Evolutionary conservation across 192 early-diverging fungal species (phyloP).

Genomic region (Piromyces finnis): DNA sequence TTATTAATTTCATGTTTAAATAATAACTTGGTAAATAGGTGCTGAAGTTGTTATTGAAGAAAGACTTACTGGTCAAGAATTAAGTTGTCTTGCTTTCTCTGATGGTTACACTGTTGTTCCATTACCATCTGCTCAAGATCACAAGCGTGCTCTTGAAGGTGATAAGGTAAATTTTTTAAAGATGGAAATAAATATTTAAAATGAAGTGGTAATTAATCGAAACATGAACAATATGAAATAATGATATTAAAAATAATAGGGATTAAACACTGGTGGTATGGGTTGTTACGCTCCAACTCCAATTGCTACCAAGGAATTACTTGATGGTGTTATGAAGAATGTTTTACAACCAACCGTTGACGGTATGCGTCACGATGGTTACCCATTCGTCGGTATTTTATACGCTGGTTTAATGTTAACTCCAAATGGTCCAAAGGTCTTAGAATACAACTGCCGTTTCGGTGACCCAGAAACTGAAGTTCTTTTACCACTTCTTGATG

Average conservation of each 20-base stretch:
- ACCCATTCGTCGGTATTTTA: conserved; percentile 90
- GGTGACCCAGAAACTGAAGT: conserved; percentile 98
- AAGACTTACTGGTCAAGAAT: conserved; percentile 79
- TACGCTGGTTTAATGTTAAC: conserved; percentile 97
- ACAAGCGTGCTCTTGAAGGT: conserved; percentile 89
- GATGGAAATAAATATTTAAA: not conserved
- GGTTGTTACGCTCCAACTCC: conserved; percentile 95
- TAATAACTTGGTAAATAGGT: too few relatives aligned
- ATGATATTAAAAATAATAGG: conserved; percentile 8
- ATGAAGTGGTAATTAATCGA: too few relatives aligned
- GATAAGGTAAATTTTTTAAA: conserved; percentile 28
- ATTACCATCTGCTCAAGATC: conserved; percentile 92
- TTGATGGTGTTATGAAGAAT: conserved; percentile 48
- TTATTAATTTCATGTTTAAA: too few relatives aligned
- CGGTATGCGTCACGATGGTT: conserved; percentile 86
- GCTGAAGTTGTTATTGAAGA: conserved; percentile 90
- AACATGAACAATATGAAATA: too few relatives aligned
- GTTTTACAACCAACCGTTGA: conserved; percentile 83
- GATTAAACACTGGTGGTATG: conserved; percentile 98
- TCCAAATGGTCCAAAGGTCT: conserved; percentile 68
- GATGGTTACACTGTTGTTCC: conserved; percentile 86
- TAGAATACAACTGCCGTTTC: conserved; percentile 97
- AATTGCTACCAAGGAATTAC: conserved; percentile 59
- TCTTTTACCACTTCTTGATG: conserved; percentile 74
- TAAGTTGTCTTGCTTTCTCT: conserved; percentile 75